phyloP scores from a whole-genome alignment of 768 basidiomycete species.

The Atractiella rhizophila region DNA sequence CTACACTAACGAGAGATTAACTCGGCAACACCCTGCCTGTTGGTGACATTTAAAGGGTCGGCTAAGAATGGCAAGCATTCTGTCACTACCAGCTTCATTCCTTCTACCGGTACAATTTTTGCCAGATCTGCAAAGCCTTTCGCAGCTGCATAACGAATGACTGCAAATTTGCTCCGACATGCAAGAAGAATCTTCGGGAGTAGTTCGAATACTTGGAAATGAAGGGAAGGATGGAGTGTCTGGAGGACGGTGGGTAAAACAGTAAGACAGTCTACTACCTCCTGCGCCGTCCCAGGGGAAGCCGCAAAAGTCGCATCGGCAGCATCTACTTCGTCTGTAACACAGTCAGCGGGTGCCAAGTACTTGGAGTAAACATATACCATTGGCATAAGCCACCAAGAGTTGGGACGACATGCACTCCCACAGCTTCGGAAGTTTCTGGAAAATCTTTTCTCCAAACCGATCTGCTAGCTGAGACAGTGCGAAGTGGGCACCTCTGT shows the following conservation, averaged over 20 bases:
- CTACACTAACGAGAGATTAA: slow-evolving; percentile 55
- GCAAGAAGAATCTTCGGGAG: slow-evolving; percentile 54
- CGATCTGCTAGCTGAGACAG: slow-evolving; percentile 48
- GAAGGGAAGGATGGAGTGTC: slow-evolving; percentile 42
- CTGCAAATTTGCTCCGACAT: slow-evolving; percentile 61
- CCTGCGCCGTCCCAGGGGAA: slow-evolving; percentile 41
- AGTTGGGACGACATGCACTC: slow-evolving; percentile 64
- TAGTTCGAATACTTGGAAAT: slow-evolving; percentile 40
- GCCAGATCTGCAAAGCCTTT: slow-evolving; percentile 69
- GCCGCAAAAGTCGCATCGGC: slow-evolving; percentile 43
- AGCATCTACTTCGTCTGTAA: background rate
- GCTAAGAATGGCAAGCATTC: slow-evolving; percentile 52
- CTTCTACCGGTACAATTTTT: slow-evolving; percentile 54
- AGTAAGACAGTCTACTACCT: slow-evolving; percentile 75
- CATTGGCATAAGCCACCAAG: slow-evolving; percentile 36
- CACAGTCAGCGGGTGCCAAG: background rate
- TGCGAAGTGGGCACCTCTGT: slow-evolving; percentile 63
- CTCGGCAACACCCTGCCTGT: slow-evolving; percentile 75
- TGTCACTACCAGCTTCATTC: slow-evolving; percentile 76
- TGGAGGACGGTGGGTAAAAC: slow-evolving; percentile 61
- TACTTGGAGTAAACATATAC: too few species aligned
- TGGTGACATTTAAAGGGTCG: slow-evolving; percentile 44
- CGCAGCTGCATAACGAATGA: slow-evolving; percentile 68
- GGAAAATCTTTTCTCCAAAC: slow-evolving; percentile 48
- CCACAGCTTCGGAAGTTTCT: slow-evolving; percentile 82